Evolutionary conservation across 805 yeast species (phyloP).

Genomic region (Debaryomyces hansenii): DNA sequence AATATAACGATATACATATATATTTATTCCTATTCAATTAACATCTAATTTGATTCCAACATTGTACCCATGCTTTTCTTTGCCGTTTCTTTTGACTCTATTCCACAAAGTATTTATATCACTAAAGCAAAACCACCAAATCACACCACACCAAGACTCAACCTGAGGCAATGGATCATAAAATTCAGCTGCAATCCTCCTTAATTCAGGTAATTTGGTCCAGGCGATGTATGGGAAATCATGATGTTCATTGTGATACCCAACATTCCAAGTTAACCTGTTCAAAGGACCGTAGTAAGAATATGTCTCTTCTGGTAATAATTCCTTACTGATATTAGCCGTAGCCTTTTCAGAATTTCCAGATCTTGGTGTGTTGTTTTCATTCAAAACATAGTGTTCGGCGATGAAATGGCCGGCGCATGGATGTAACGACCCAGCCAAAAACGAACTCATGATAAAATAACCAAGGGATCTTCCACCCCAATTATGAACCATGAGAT

Average conservation of each 20-base stretch:
- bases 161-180: conserved; percentile 79
- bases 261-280: conserved; percentile 85
- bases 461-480: conserved; percentile 66
- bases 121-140: conserved; percentile 68
- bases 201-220: conserved; percentile 69
- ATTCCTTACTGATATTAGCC: conserved; percentile 26
- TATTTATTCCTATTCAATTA: conserved; percentile 1
- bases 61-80: conserved; percentile 34
- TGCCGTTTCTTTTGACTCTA: conserved; percentile 68
- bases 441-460: conserved; percentile 71
- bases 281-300: conserved; percentile 85
- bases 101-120: conserved; percentile 72
- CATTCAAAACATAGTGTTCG: conserved; percentile 78
- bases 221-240: conserved; percentile 94
- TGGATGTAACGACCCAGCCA: conserved; percentile 92
- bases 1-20: not conserved
- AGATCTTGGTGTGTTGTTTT: conserved; percentile 46
- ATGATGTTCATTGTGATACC: conserved; percentile 92
- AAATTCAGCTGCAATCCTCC: conserved; percentile 72
- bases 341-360: conserved; percentile 35
- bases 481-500: conserved; percentile 55
- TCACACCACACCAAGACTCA: conserved; percentile 74
- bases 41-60: conserved; percentile 8
- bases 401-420: conserved; percentile 95
- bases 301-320: conserved; percentile 73